phyloP scores from a whole-genome alignment of 1,284 basidiomycete species.

The Microbotryum saponariae region DNA sequence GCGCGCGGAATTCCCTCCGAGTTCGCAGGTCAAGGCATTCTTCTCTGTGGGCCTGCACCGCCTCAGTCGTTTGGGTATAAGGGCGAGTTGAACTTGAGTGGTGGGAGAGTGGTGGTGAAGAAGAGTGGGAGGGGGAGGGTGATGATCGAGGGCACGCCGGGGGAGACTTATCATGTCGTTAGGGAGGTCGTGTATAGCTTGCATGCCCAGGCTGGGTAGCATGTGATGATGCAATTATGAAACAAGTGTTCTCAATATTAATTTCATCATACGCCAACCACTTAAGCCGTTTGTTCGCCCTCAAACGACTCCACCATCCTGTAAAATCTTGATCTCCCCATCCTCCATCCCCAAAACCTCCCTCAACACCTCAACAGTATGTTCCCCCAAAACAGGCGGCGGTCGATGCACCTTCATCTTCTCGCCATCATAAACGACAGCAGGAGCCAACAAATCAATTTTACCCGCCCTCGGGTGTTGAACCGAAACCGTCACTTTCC shows the following conservation, averaged over 20 bases:
- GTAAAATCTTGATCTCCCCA: slow-evolving; percentile 52
- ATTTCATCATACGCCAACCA: too few relatives aligned
- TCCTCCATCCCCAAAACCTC: slow-evolving; percentile 58
- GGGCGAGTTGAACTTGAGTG: slow-evolving; percentile 41
- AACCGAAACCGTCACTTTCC: slow-evolving; percentile 55
- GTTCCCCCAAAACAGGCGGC: slow-evolving; percentile 53
- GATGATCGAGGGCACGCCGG: slow-evolving; percentile 77
- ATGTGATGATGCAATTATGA: too few relatives aligned
- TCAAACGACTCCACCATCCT: slow-evolving; percentile 49
- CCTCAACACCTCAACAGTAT: slow-evolving; percentile 42
- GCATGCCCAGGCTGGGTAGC: slow-evolving; percentile 51
- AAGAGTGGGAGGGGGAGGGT: slow-evolving; percentile 76
- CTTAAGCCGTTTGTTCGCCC: too few relatives aligned
- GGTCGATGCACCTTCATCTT: slow-evolving; percentile 52
- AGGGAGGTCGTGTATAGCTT: slow-evolving; percentile 77
- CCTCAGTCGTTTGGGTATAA: slow-evolving; percentile 22
- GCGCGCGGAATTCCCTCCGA: slow-evolving; percentile 73
- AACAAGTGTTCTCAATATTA: too few relatives aligned
- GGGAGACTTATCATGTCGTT: slow-evolving; percentile 79
- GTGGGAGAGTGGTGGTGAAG: slow-evolving; percentile 72
- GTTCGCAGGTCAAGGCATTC: slow-evolving; percentile 85
- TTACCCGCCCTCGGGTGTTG: slow-evolving; percentile 49
- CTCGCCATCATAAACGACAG: slow-evolving; percentile 77
- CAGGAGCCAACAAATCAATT: slow-evolving; percentile 76
- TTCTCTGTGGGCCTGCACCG: slow-evolving; percentile 64